phyloP scores from a whole-genome alignment of 2,329 filamentous ascomycete genomes.

The Clarireedia monteithiana region DNA sequence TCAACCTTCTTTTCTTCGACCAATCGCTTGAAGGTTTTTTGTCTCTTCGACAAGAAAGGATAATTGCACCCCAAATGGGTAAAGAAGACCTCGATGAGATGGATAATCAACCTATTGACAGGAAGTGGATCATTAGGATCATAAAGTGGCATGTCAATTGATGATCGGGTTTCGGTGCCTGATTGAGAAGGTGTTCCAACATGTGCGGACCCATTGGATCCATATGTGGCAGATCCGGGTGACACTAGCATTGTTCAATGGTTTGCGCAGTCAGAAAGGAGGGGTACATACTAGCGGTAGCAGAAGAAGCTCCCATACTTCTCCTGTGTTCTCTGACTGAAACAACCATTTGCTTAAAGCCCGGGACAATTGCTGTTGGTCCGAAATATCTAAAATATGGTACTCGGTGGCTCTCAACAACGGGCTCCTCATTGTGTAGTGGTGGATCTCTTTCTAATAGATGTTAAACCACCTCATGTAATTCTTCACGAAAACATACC shows the following conservation, averaged over 20 bases:
- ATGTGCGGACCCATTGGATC: constrained; percentile 16
- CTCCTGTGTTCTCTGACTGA: constrained; percentile 60
- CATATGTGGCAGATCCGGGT: constrained; percentile 18
- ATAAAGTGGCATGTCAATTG: constrained; percentile 58
- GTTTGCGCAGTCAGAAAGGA: not conserved
- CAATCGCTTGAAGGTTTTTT: constrained; percentile 67
- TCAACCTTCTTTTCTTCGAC: constrained; percentile 45
- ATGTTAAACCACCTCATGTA: constrained; percentile 30
- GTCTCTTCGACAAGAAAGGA: constrained; percentile 60
- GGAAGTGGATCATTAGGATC: constrained; percentile 63
- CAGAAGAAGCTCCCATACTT: constrained; percentile 36
- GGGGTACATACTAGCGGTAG: constrained; percentile 16
- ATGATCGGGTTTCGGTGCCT: constrained; percentile 18
- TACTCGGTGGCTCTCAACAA: constrained; percentile 53
- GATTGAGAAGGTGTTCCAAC: constrained; percentile 16
- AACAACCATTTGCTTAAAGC: constrained; percentile 88
- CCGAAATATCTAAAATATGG: constrained; percentile 90
- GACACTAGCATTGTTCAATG: constrained; percentile 18
- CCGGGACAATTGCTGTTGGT: constrained; percentile 82
- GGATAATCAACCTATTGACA: constrained; percentile 66
- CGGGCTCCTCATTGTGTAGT: not conserved
- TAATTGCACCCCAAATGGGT: constrained; percentile 77
- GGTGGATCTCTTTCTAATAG: not conserved
- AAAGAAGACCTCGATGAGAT: constrained; percentile 76
- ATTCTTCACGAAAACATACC: not conserved